Conservation (phyloP, 2,329 filamentous ascomycete species). For the Bipolaris victoriae region DNA sequence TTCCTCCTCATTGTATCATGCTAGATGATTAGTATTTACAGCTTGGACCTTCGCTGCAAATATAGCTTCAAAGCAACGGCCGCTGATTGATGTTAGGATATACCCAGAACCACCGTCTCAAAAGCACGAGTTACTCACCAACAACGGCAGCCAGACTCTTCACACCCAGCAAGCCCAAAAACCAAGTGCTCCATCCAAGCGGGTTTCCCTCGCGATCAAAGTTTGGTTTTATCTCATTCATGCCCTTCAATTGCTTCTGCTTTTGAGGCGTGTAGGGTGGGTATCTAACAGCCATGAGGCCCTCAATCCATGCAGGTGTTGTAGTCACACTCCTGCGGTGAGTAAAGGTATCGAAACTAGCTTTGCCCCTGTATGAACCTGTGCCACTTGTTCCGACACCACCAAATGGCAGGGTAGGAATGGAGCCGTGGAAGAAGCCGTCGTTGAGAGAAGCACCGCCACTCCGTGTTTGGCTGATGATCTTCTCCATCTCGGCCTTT, state of each 20-base stretch:
- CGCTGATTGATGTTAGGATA: neutral
- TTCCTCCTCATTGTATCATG: too few relatives aligned
- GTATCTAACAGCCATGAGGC: slow-evolving; percentile 69
- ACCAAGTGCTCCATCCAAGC: slow-evolving; percentile 44
- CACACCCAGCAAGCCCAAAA: slow-evolving; percentile 37
- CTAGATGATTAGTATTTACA: neutral
- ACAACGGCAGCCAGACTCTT: slow-evolving; percentile 41
- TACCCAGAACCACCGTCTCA: too few relatives aligned
- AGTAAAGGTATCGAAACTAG: slow-evolving; percentile 72
- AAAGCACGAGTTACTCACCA: slow-evolving; percentile 33
- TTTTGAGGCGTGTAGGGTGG: slow-evolving; percentile 65
- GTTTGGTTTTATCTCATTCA: slow-evolving; percentile 61
- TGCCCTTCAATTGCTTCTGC: slow-evolving; percentile 57
- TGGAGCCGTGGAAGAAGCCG: slow-evolving; percentile 71
- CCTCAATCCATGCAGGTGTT: slow-evolving; percentile 72
- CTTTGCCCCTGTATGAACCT: slow-evolving; percentile 77
- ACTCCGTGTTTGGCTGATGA: slow-evolving; percentile 57
- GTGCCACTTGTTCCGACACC: slow-evolving; percentile 80
- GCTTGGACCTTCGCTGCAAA: slow-evolving; percentile 11
- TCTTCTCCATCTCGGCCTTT: slow-evolving; percentile 75
- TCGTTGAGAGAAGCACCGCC: slow-evolving; percentile 60
- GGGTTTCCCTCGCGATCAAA: slow-evolving; percentile 64
- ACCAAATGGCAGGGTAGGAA: slow-evolving; percentile 78
- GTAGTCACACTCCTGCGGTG: slow-evolving; percentile 66
- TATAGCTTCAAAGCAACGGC: slow-evolving; percentile 11